A percentile compares a stretch with the other conserved stretches of the same genome.
Evolutionary conservation across 164 flowering plant species (phyloP).

Genomic region (Annona cherimola): DNA sequence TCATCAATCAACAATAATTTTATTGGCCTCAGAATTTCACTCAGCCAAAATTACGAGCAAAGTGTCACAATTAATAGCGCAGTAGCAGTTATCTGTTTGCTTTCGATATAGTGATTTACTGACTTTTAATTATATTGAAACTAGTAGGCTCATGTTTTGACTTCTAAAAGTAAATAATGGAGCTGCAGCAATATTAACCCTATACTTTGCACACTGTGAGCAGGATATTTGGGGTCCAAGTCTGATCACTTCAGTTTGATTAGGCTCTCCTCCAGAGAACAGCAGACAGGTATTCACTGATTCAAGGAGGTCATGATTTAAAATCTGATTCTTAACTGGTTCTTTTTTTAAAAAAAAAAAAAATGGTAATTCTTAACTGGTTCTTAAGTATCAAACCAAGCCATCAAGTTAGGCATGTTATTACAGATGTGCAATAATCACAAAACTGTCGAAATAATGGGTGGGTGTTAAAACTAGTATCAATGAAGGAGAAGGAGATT

Average conservation of each 20-base stretch:
- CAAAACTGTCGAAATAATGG: not conserved
- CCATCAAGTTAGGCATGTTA: not conserved
- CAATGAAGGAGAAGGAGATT: not conserved
- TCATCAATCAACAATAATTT: slow-evolving; percentile 6
- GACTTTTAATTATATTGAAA: too few species aligned
- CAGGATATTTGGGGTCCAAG: not conserved
- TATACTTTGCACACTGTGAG: not conserved
- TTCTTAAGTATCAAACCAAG: not conserved
- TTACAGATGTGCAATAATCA: not conserved
- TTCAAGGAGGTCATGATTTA: not conserved
- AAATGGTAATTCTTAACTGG: too few species aligned
- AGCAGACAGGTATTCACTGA: not conserved
- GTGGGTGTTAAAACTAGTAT: not conserved
- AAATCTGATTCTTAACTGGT: not conserved
- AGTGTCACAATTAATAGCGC: too few species aligned
- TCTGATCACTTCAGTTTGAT: not conserved
- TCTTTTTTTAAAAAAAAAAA: too few species aligned
- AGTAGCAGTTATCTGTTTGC: not conserved
- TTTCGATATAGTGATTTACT: too few species aligned
- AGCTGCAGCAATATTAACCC: not conserved
- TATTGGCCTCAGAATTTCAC: not conserved
- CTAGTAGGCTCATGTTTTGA: not conserved
- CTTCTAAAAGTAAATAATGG: too few species aligned
- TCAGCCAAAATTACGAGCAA: not conserved
- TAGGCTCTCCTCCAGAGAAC: not conserved